These are phyloP conservation scores for Teunomyces aglyptinius DNA, from an alignment of 805 yeast species.

Conservation along the genomic window DNA sequence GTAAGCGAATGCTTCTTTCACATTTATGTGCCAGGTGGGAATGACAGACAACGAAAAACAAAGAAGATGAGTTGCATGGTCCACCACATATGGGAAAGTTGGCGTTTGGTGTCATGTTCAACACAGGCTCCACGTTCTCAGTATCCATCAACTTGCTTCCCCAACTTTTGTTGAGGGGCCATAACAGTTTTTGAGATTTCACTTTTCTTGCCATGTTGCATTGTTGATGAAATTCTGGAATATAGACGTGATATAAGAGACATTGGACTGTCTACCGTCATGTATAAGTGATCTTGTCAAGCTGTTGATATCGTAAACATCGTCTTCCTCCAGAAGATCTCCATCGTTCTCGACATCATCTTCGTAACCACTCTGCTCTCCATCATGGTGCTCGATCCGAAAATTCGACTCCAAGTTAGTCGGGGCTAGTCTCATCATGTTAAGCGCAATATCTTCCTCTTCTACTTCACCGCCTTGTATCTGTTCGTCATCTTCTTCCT, in stretches of 20 bases:
- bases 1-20: too few relatives aligned
- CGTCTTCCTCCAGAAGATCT: slow-evolving; percentile 25
- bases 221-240: slow-evolving; percentile 40
- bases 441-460: slow-evolving; percentile 12
- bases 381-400: slow-evolving; percentile 27
- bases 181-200: neutral
- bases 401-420: slow-evolving; percentile 39
- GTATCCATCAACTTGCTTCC: neutral
- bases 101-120: neutral
- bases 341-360: slow-evolving; percentile 20
- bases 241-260: slow-evolving; percentile 33
- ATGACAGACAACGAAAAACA: too few relatives aligned
- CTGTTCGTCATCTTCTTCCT: slow-evolving; percentile 40
- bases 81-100: neutral
- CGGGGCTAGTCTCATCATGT: slow-evolving; percentile 30
- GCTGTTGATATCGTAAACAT: slow-evolving; percentile 23
- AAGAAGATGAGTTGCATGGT: neutral
- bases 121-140: neutral
- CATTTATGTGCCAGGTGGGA: too few relatives aligned
- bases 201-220: slow-evolving; percentile 11
- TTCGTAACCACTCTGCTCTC: slow-evolving; percentile 6
- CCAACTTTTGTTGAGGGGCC: neutral
- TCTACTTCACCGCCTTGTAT: slow-evolving; percentile 9
- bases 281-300: slow-evolving; percentile 15
- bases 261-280: slow-evolving; percentile 19